Evolutionary conservation across 805 yeast genomes (phyloP).

Genomic region (Saccharomycopsis malanga): DNA sequence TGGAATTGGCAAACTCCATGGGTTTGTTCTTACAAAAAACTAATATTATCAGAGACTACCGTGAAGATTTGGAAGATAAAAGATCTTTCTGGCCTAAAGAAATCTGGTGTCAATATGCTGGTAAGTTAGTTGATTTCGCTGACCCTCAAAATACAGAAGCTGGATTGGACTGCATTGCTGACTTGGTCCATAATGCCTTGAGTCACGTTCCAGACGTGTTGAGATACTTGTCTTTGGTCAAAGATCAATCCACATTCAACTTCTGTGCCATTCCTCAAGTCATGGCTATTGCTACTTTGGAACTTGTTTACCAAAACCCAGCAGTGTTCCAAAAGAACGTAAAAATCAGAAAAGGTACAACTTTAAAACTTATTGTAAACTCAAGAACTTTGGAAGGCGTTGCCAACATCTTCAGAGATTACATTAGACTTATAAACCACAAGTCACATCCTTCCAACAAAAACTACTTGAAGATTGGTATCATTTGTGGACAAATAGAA

Average conservation of each 20-base stretch:
- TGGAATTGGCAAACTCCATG: slow-evolving; percentile 71
- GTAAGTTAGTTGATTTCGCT: slow-evolving; percentile 51
- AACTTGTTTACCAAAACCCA: slow-evolving; percentile 76
- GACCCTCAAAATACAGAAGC: slow-evolving; percentile 38
- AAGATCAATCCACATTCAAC: slow-evolving; percentile 76
- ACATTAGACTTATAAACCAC: slow-evolving; percentile 69
- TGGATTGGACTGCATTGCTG: slow-evolving; percentile 74
- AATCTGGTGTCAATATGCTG: slow-evolving; percentile 81
- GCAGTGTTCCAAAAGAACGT: slow-evolving; percentile 62
- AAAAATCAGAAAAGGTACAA: slow-evolving; percentile 85
- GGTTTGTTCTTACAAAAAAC: slow-evolving; percentile 94
- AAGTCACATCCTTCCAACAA: slow-evolving; percentile 78
- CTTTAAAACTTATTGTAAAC: slow-evolving; percentile 66
- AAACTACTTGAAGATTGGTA: slow-evolving; percentile 74
- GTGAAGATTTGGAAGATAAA: slow-evolving; percentile 86
- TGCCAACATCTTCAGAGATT: slow-evolving; percentile 66
- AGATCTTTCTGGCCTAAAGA: slow-evolving; percentile 96
- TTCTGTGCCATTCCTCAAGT: slow-evolving; percentile 98
- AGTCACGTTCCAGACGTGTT: slow-evolving; percentile 72
- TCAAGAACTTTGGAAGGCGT: slow-evolving; percentile 72
- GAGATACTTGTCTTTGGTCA: slow-evolving; percentile 64
- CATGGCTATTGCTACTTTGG: slow-evolving; percentile 95
- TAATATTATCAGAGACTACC: slow-evolving; percentile 90
- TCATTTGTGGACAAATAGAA: slow-evolving; percentile 81
- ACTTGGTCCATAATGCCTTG: slow-evolving; percentile 72